Evolutionary conservation across 2,329 filamentous ascomycete species (phyloP), one percentile per base, ranked within the genome.

Genomic region (Colletotrichum coccodes): DNA sequence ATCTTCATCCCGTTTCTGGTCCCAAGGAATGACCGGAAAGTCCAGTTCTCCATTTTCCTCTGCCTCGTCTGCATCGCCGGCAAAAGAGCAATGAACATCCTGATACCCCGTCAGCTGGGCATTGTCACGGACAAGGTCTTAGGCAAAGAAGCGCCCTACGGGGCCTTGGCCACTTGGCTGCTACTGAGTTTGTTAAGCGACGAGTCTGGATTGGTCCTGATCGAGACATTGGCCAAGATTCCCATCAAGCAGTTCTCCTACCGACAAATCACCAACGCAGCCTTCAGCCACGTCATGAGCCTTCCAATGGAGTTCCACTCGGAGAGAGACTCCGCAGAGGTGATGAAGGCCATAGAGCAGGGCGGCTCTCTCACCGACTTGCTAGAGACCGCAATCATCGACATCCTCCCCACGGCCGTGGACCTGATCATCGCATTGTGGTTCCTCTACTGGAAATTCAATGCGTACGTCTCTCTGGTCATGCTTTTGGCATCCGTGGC

Each of bases 271-370:
- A 87, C 85, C 12, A 86, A 86, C 1, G 84, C 88, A 2, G 87
- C 90, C 0, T 93, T 92, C 75, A 83, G 86, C 64, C 90, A 93
- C 66, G 85, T 93, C 38, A 89, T 94, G 85, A 83, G 81, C n/a
- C 82, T 93, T 1, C 91, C 89, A 0, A 91, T 91, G 80, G 90
- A 92, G 70, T 93, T 92, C 62, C 91, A 94, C 74, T 88, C 89
- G 21, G 85, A 86, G 57, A 91, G 91, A 71, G 85, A 87, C 61
- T 90, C 89, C 1, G 90, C 89, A 1, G 88, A 91, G 70, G 82
- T 93, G 0, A 87, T 90, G 76, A 87, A 89, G 71, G 86, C 89
- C 3, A 85, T 93, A n/a, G 83, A 86, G 58, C 90, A 91, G 72
- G 91, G 89, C 0, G 82, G 85, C 46, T 85, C 88, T 2, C 79